Conservation (phyloP, 805 yeast genomes). For the Kockiozyma suomiensis region DNA sequence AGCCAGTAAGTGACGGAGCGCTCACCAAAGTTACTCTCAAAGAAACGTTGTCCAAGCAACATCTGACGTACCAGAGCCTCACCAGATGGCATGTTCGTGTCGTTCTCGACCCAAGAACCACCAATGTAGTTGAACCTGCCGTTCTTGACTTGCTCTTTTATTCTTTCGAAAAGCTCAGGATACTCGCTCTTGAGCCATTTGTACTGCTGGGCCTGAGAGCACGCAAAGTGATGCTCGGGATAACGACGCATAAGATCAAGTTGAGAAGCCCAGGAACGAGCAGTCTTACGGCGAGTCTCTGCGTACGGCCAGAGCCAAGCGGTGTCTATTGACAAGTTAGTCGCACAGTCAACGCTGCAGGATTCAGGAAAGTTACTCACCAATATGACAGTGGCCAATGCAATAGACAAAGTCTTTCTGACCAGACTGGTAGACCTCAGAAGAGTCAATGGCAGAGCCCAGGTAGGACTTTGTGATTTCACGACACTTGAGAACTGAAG, state of each 20-base stretch:
- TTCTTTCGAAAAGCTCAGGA: slow-evolving; percentile 70
- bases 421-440: slow-evolving; percentile 54
- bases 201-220: slow-evolving; percentile 95
- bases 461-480: slow-evolving; percentile 62
- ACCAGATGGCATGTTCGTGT: slow-evolving; percentile 93
- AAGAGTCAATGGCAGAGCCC: slow-evolving; percentile 67
- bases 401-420: slow-evolving; percentile 67
- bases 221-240: slow-evolving; percentile 92
- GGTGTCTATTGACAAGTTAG: slow-evolving; percentile 59
- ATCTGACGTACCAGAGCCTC: slow-evolving; percentile 89
- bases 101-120: slow-evolving; percentile 98
- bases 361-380: slow-evolving; percentile 7
- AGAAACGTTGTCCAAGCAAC: slow-evolving; percentile 85
- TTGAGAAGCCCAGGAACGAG: slow-evolving; percentile 95
- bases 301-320: slow-evolving; percentile 99
- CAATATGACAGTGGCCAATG: slow-evolving; percentile 73
- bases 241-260: slow-evolving; percentile 78
- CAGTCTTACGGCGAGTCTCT: slow-evolving; percentile 89
- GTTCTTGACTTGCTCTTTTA: slow-evolving; percentile 60
- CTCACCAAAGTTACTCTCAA: slow-evolving; percentile 74
- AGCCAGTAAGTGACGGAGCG: slow-evolving; percentile 85
- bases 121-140: slow-evolving; percentile 89
- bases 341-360: not conserved
- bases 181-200: slow-evolving; percentile 88
- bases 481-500: slow-evolving; percentile 64